phyloP scores from a whole-genome alignment of 148 eudicot species.

The Diospyros kaki region DNA sequence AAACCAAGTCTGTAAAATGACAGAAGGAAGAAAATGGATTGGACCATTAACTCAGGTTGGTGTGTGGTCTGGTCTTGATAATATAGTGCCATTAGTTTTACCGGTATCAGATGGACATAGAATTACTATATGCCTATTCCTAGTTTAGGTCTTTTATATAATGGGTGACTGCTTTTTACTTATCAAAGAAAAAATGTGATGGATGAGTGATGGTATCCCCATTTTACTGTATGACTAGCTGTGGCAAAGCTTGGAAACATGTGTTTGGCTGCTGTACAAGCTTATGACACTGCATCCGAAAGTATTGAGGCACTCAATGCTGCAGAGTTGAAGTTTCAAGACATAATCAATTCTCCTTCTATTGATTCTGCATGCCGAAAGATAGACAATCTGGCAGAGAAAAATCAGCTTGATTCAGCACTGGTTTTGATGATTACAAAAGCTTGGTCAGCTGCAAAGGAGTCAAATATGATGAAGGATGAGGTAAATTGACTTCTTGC shows the following conservation, averaged over 20 bases:
- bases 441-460: slow-evolving; percentile 95
- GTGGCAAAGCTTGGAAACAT: slow-evolving; percentile 58
- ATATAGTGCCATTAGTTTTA: not conserved
- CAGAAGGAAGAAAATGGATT: not conserved
- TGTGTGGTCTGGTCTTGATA: not conserved
- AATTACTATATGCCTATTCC: not conserved
- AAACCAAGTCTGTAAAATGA: not conserved
- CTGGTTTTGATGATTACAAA: slow-evolving; percentile 72
- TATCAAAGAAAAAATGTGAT: too few species aligned
- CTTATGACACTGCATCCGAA: slow-evolving; percentile 74
- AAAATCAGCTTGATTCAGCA: slow-evolving; percentile 86
- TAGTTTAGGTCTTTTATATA: not conserved
- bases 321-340: slow-evolving; percentile 84
- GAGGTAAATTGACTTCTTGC: slow-evolving; percentile 47
- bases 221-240: slow-evolving; percentile 38
- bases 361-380: slow-evolving; percentile 78
- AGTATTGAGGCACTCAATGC: slow-evolving; percentile 68
- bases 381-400: slow-evolving; percentile 77
- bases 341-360: slow-evolving; percentile 82
- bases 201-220: not conserved
- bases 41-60: not conserved
- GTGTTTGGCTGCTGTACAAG: slow-evolving; percentile 78
- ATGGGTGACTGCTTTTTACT: not conserved
- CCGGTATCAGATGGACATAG: not conserved
- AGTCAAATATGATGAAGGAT: slow-evolving; percentile 72